Percentiles rank a stretch among this genome's conserved stretches.
Evolutionary conservation across 495 filamentous ascomycete genomes (phyloP).

Genomic region (Aspergillus carlsbadensis): DNA sequence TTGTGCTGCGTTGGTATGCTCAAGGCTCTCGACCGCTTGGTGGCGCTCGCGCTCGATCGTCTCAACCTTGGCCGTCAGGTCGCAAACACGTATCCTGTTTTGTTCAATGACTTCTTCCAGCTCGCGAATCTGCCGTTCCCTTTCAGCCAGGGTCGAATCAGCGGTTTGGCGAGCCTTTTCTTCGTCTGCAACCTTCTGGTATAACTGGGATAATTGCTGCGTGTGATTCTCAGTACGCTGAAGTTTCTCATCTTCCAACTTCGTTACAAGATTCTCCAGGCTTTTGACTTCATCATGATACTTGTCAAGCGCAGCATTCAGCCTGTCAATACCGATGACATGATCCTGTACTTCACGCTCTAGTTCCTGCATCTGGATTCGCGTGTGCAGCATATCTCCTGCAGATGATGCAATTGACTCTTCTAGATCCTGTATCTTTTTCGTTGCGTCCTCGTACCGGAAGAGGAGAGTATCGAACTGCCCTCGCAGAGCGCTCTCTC

Average conservation of each 20-base stretch:
- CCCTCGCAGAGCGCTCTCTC: constrained; percentile 38
- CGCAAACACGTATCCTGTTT: constrained; percentile 37
- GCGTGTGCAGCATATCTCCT: constrained; percentile 44
- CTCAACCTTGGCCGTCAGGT: constrained; percentile 34
- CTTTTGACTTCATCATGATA: constrained; percentile 64
- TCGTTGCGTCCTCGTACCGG: constrained; percentile 37
- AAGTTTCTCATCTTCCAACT: constrained; percentile 56
- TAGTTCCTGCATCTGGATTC: constrained; percentile 46
- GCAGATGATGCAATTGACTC: constrained; percentile 57
- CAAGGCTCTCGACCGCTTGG: constrained; percentile 22
- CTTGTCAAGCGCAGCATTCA: constrained; percentile 59
- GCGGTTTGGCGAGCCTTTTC: constrained; percentile 34
- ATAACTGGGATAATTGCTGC: constrained; percentile 41
- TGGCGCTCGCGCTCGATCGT: constrained; percentile 33
- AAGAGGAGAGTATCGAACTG: constrained; percentile 43
- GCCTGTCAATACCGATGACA: constrained; percentile 54
- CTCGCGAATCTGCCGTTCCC: constrained; percentile 37
- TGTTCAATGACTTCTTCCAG: constrained; percentile 38
- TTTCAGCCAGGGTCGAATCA: constrained; percentile 33
- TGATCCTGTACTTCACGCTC: constrained; percentile 56
- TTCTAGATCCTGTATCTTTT: constrained; percentile 52
- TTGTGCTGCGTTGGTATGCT: constrained; percentile 31
- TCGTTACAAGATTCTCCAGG: constrained; percentile 59
- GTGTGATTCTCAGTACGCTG: constrained; percentile 28
- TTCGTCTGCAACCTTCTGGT: constrained; percentile 37